Percentiles rank a stretch among this genome's conserved stretches.
Conservation (phyloP, 2,329 filamentous ascomycete species). For the Penicillium digitatum region DNA sequence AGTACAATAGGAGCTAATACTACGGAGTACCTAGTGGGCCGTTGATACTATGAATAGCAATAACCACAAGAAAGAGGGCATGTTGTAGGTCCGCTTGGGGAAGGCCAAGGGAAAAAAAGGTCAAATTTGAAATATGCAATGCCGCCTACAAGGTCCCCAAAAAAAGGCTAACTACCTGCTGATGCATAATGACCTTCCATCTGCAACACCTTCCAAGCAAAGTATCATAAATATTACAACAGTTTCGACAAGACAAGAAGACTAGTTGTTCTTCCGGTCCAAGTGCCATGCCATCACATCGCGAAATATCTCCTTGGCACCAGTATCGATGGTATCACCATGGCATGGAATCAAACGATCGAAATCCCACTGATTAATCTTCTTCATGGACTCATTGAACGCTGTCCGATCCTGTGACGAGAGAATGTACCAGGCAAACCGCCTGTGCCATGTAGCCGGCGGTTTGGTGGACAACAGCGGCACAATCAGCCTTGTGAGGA, state of each 20-base stretch:
- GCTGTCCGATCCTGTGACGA: conserved; percentile 59
- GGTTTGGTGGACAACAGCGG: conserved; percentile 57
- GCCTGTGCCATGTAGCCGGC: conserved; percentile 67
- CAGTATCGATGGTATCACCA: conserved; percentile 76
- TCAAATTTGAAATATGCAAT: background rate
- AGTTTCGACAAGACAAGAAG: background rate
- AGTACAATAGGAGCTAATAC: background rate
- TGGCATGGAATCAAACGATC: conserved; percentile 84
- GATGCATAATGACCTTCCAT: background rate
- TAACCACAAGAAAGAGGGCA: background rate
- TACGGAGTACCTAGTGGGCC: too few relatives aligned
- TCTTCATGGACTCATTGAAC: conserved; percentile 65
- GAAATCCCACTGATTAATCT: conserved; percentile 79
- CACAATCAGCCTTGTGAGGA: conserved; percentile 56
- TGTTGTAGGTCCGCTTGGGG: background rate
- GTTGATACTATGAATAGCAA: conserved; percentile 3
- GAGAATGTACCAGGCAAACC: conserved; percentile 75
- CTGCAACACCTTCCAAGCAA: background rate
- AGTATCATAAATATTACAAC: background rate
- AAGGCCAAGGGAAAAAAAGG: background rate
- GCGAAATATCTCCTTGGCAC: conserved; percentile 69
- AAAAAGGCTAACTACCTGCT: background rate
- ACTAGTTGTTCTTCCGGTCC: conserved; percentile 31
- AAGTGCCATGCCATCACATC: conserved; percentile 84
- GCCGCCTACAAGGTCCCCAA: background rate